Percentiles rank a stretch among this genome's conserved stretches.
phyloP scores from a whole-genome alignment of 495 filamentous ascomycete species.

The Aspergillus heteromorphus region DNA sequence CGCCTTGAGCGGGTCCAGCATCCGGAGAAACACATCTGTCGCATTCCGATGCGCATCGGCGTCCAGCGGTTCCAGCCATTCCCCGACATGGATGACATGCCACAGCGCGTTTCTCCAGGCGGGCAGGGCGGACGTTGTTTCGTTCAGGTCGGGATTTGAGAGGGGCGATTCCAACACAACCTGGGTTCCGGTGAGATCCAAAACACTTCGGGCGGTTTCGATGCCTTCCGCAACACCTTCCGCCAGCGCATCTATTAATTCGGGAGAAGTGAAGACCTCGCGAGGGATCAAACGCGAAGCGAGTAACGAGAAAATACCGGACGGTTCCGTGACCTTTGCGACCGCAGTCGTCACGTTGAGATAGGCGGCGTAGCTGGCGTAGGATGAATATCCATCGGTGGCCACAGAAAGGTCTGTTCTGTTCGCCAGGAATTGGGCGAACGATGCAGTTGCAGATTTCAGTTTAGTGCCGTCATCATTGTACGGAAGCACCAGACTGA shows the following conservation, averaged over 20 bases:
- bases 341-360: conserved; percentile 7
- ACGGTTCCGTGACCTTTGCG: conserved; percentile 10
- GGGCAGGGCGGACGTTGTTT: conserved; percentile 9
- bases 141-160: conserved; percentile 2
- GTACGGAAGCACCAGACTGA: conserved; percentile 14
- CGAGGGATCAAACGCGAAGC: conserved; percentile 19
- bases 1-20: conserved; percentile 8
- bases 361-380: conserved; percentile 12
- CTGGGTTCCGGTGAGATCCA: conserved; percentile 9
- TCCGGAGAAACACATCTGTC: not conserved
- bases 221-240: conserved; percentile 11
- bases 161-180: conserved; percentile 15
- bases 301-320: conserved; percentile 17
- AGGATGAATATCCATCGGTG: conserved; percentile 6
- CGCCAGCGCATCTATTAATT: conserved; percentile 12
- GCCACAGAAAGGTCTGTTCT: conserved; percentile 7
- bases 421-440: conserved; percentile 1
- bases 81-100: conserved; percentile 15
- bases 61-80: conserved; percentile 5
- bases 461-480: conserved; percentile 13
- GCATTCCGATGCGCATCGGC: not conserved
- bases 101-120: conserved; percentile 18
- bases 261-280: conserved; percentile 12
- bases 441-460: conserved; percentile 9
- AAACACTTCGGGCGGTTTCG: not conserved